Evolutionary conservation across 2,329 filamentous ascomycete genomes (phyloP), one percentile per base, ranked within the genome.

Genomic region (Neurospora sp.): DNA sequence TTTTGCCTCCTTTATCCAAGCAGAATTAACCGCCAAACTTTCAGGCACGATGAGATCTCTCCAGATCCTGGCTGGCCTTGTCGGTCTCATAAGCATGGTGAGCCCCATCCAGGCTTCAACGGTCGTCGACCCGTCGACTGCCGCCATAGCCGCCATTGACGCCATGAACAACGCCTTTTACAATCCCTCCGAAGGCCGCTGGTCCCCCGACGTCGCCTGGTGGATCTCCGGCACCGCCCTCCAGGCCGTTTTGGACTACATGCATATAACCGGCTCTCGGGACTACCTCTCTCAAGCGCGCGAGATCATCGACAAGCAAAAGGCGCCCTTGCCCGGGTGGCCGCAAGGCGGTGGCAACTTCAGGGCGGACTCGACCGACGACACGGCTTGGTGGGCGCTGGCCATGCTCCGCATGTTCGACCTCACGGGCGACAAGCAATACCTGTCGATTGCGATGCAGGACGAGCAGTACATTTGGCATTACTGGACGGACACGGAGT

Each of bases 301-400:
- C 10, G 68, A 75, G 37, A 80, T 79, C 17, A 70, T 82, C 67
- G 67, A 78, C 1, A 73, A 71, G n/a, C 80, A 82, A 69, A 74
- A 76, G 10, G 76, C 71, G 6, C 77, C 79, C 2, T 70, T 81
- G 4, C 62, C 71, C 0, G 79, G 78, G 77, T 81, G 79, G 78
- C 78, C 80, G 0, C 73, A 79, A 46, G 80, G 79, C 17, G 76
- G 73, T 15, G 81, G 80, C 23, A 73, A 78, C 46, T 82, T 82
- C 72, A 79, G 80, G 46, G 80, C 77, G 19, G 79, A 80, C 68
- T 79, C 77, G 68, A 82, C 80, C 72, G 87, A 89, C 72, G 87
- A 89, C 74, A 84, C 87, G 75, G 83, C 85, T n/a, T 89, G 87
- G 87, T 89, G 87, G 87, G 86, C 83, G 10, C 80, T 89, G 70